phyloP scores from a whole-genome alignment of 352 stramenopile species.

The Globisporangium nodosum region DNA sequence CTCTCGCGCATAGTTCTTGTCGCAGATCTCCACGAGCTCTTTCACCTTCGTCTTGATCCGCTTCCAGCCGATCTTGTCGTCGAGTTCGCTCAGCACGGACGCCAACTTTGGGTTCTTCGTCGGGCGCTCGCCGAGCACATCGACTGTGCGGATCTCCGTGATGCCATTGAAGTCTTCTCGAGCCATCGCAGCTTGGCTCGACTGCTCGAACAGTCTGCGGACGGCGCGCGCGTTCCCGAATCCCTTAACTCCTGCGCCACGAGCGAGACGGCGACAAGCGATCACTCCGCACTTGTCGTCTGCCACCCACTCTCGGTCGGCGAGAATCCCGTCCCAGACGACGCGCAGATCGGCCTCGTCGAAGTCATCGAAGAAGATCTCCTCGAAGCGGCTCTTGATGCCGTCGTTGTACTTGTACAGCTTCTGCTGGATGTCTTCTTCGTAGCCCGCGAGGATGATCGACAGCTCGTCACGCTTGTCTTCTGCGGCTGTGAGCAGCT shows the following conservation, averaged over 20 bases:
- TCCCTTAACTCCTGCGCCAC: constrained; percentile 59
- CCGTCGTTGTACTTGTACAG: constrained; percentile 90
- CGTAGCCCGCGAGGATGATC: constrained; percentile 90
- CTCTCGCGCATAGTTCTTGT: constrained; percentile 82
- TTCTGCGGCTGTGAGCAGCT: constrained; percentile 85
- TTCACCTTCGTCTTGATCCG: constrained; percentile 74
- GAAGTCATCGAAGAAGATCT: constrained; percentile 90
- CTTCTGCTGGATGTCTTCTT: constrained; percentile 91
- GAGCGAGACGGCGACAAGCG: constrained; percentile 56
- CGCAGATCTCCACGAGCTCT: constrained; percentile 69
- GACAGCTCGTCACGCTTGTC: constrained; percentile 81
- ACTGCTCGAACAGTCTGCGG: constrained; percentile 69
- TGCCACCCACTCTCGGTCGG: constrained; percentile 39
- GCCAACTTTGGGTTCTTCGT: constrained; percentile 70
- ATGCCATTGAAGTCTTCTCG: constrained; percentile 57
- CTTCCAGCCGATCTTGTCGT: constrained; percentile 72
- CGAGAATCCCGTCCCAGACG: constrained; percentile 58
- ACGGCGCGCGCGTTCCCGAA: constrained; percentile 87
- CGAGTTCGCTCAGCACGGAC: constrained; percentile 43
- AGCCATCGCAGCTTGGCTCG: constrained; percentile 51
- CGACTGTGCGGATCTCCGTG: constrained; percentile 47
- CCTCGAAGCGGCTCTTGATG: constrained; percentile 77
- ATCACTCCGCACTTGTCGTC: constrained; percentile 48
- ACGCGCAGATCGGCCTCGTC: constrained; percentile 77
- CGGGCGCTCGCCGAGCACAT: constrained; percentile 78